phyloP scores from a whole-genome alignment of 1,284 basidiomycete genomes.

The Rhodotorula sp. region DNA sequence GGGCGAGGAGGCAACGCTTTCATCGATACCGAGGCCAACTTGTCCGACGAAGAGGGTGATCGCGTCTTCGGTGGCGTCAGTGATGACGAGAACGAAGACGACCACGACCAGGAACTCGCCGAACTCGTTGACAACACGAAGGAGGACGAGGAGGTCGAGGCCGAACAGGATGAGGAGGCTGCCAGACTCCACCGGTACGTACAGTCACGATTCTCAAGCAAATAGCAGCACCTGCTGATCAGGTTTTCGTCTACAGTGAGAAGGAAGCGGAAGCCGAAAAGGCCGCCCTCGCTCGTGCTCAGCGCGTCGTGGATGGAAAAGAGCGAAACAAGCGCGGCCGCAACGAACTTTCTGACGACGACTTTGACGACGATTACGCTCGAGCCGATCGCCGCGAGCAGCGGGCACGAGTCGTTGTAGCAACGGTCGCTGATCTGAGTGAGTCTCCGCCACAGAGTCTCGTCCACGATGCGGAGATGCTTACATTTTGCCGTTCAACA shows the following conservation, averaged over 20 bases:
- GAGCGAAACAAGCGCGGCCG: conserved; percentile 28
- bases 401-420: conserved; percentile 16
- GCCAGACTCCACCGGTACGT: conserved; percentile 24
- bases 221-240: not conserved
- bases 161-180: conserved; percentile 26
- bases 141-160: conserved; percentile 22
- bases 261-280: conserved; percentile 25
- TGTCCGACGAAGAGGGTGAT: conserved; percentile 35
- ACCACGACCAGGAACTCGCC: conserved; percentile 35
- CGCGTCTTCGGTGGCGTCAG: conserved; percentile 14
- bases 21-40: conserved; percentile 27
- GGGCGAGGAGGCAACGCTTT: conserved; percentile 18
- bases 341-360: conserved; percentile 32
- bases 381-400: conserved; percentile 9
- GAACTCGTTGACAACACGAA: conserved; percentile 36
- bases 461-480: not conserved
- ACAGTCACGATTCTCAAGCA: not conserved
- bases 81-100: conserved; percentile 38
- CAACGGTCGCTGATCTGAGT: conserved; percentile 23
- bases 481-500: not conserved
- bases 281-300: conserved; percentile 15
- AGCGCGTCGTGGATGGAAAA: conserved; percentile 35
- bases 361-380: conserved; percentile 37
- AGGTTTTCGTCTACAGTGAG: conserved; percentile 13
- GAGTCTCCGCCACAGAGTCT: not conserved